Percentiles rank a stretch among this genome's conserved stretches.
These are phyloP conservation scores for Suillus lakei DNA, from an alignment of 768 basidiomycete species.

Conservation along the genomic window DNA sequence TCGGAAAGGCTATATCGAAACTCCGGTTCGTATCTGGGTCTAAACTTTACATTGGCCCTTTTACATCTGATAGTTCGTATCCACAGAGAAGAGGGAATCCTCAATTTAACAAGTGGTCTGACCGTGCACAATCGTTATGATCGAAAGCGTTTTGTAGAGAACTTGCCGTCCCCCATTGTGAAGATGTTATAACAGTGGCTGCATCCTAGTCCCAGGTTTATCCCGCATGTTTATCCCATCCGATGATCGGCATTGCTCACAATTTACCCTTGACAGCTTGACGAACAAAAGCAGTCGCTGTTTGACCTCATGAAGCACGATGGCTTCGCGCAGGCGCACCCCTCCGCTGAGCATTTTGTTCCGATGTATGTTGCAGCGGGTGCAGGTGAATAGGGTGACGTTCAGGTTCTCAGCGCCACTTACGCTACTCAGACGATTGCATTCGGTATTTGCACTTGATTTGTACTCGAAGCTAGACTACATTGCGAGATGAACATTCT, in stretches of 20 bases:
- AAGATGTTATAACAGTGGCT: conserved; percentile 64
- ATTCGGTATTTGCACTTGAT: conserved; percentile 51
- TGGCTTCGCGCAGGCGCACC: conserved; percentile 70
- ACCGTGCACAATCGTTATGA: conserved; percentile 70
- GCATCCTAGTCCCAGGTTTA: conserved; percentile 51
- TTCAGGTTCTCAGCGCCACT: conserved; percentile 51
- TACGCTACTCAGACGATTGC: conserved; percentile 67
- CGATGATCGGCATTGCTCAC: not conserved
- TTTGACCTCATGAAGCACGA: conserved; percentile 57
- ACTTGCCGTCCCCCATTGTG: conserved; percentile 50
- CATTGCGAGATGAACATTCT: not conserved
- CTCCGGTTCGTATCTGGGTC: conserved; percentile 49
- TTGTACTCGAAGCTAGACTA: not conserved
- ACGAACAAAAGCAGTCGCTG: conserved; percentile 55
- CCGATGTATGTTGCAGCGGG: conserved; percentile 80
- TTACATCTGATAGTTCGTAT: not conserved
- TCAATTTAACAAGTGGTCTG: conserved; percentile 74
- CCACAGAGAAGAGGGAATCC: conserved; percentile 61
- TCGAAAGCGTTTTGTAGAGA: conserved; percentile 50
- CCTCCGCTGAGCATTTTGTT: conserved; percentile 82
- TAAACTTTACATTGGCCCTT: not conserved
- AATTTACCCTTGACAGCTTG: not conserved
- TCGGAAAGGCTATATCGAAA: conserved; percentile 62
- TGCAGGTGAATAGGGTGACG: conserved; percentile 62
- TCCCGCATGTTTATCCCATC: not conserved